A percentile compares a stretch with the other conserved stretches of the same genome.
Conservation (phyloP, 2,329 filamentous ascomycete species). For the Arthrobotrys musiformis region DNA sequence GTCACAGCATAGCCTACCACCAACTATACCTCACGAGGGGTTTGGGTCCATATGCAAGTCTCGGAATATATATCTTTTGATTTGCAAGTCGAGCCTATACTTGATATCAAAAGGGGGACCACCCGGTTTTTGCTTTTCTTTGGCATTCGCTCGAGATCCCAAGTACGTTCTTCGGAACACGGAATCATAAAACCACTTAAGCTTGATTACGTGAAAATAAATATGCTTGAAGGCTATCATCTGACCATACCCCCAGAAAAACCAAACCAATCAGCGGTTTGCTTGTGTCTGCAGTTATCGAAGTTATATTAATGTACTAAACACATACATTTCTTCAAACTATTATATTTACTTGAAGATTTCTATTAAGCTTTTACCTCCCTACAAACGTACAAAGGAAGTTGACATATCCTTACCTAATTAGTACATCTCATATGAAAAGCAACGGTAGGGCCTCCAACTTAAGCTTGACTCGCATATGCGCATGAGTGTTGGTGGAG, state of each 20-base stretch:
- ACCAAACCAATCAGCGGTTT: neutral
- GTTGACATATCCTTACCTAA: neutral
- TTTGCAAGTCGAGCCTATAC: neutral
- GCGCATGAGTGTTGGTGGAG: neutral
- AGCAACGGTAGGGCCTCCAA: neutral
- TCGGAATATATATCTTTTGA: neutral
- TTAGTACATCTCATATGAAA: too few species aligned
- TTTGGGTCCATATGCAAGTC: conserved; percentile 14
- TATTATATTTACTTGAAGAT: too few species aligned
- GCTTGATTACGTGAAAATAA: neutral
- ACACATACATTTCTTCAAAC: too few species aligned
- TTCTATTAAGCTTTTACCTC: too few species aligned
- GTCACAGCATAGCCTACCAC: conserved; percentile 19
- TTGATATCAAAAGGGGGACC: neutral
- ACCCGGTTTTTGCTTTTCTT: neutral
- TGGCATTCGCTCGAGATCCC: neutral
- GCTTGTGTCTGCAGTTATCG: too few species aligned
- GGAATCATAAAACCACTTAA: neutral
- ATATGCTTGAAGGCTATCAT: too few species aligned
- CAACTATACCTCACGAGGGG: conserved; percentile 12
- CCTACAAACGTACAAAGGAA: too few species aligned
- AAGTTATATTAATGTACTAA: too few species aligned
- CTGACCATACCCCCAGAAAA: neutral
- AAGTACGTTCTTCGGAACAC: neutral
- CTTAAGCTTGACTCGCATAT: neutral